A percentile compares a stretch with the other conserved stretches of the same genome.
Evolutionary conservation across 2,329 filamentous ascomycete genomes (phyloP).

Genomic region (Neofusicoccum umdonicola): DNA sequence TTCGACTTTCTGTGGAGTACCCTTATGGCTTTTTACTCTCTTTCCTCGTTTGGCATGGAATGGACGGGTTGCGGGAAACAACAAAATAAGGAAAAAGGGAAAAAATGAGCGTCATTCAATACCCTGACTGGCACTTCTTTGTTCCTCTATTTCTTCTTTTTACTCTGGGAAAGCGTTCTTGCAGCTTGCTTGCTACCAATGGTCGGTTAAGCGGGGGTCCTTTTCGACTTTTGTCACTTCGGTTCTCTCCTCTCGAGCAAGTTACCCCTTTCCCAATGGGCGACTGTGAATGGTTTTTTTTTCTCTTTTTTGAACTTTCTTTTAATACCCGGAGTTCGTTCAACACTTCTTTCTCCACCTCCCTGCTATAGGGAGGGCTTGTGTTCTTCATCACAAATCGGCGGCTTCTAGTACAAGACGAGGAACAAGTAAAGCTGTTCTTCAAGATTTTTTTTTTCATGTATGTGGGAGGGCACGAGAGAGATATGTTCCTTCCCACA

Average conservation of each 20-base stretch:
- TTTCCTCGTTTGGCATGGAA: neutral
- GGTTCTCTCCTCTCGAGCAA: neutral
- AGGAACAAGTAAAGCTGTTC: neutral
- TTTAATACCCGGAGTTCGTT: conserved; percentile 18
- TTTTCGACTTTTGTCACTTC: neutral
- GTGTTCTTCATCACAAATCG: neutral
- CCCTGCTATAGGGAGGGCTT: neutral
- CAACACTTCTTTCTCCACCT: neutral
- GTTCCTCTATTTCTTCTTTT: neutral
- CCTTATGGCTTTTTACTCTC: conserved; percentile 1
- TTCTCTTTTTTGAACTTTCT: neutral
- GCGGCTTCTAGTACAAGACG: neutral
- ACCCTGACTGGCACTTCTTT: neutral
- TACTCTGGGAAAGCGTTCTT: neutral
- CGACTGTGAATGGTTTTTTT: neutral
- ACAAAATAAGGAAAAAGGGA: neutral
- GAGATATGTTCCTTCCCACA: no score
- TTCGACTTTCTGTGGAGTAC: neutral
- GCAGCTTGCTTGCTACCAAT: neutral
- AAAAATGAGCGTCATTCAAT: neutral
- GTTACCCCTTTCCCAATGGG: neutral
- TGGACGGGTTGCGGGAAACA: neutral
- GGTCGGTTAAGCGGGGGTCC: neutral
- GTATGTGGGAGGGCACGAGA: no score
- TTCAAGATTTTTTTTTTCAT: neutral